Evolutionary conservation across 495 filamentous ascomycete species (phyloP), one percentile per base, ranked within the genome.

Genomic region (Xylaria cubensis): DNA sequence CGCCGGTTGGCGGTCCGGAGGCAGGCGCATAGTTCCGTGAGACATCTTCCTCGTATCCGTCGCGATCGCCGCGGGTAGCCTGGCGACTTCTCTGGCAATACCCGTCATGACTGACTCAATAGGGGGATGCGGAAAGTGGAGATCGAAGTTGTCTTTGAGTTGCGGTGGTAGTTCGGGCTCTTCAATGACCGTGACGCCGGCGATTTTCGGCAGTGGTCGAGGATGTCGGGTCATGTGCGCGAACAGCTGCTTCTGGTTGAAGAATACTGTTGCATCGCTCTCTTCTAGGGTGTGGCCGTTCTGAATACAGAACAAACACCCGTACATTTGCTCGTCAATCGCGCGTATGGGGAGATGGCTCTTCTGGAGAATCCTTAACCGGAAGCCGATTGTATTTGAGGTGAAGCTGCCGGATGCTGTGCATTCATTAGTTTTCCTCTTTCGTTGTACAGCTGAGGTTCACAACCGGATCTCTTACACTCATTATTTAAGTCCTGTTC

Each of bases 231-330:
- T 76, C 29, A 84, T 67, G 71, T 85, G 83, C 34, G 75, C 69
- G 56, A 84, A 82, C 24, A 85, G 70, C 63, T 79, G 76, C 63
- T 73, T 78, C 70, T 81, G 79, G 59, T 72, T 78, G 65, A 82
- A 81, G 74, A 84, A 85, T 15, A 84, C 81, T 3, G 83, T 85
- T 15, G 83, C 78, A 56, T 85, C 83, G 67, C 79, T 81, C 59
- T 83, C 79, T 36, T 81, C 78, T 13, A 75, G 62, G 4, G 81
- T 83, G 24, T 56, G 68, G 3, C 81, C 81, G n/a, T 72, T n/a
- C 13, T 80, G 79, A 19, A 81, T 74, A 66, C 83, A 85, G 75
- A 85, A 85, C 12, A 82, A 61, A 58, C 83, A 85, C 34, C 73
- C 80, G 64, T 82, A 85, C 7, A 81, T 66, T 58, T 80, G 76